Base-by-base conservation (phyloP, 2,329 filamentous ascomycete species). In the Talaromyces sp. region DNA sequence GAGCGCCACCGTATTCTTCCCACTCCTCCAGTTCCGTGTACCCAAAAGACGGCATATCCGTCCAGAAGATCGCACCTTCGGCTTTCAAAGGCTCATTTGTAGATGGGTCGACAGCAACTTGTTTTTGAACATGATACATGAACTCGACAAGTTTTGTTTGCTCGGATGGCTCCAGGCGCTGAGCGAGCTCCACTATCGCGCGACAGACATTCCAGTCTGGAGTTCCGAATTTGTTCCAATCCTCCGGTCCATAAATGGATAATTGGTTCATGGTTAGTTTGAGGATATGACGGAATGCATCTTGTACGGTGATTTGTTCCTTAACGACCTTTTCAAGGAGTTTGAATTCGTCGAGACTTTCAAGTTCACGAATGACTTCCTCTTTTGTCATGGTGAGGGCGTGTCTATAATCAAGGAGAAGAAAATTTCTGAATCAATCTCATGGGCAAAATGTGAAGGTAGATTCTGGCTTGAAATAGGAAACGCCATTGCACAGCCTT, bases 11-110 rank as follows among this genome's bases (percentile, higher is more conserved):
- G 45, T 35, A 55, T 39, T 60, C 55, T 22, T 49, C 27, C 57
- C 55, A 60, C 4, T 48, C 52, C 47, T 60, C 55, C 9, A 60
- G 39, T 33, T 58, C 52, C 13, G 52, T 58, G 30, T 57, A 59
- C 20, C 56, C 56, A 6, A 59, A 55, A 2, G 56, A 59, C 19
- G 56, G 56, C 33, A 59, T 42, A 27, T 56, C 51, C 16, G 48
- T 55, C 56, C 55, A 59, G n/a, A 59, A 47, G 33, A 32, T 51
- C 44, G 48, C 32, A 4, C 47, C 47, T 27, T 58, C 42, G 14
- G 47, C 52, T 22, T 42, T 51, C 22, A 51, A 41, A 7, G 54
- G 50, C 11, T 58, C 39, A 11, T 51, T 42, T 11, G 52, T 55
- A 22, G 39, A 54, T 22, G 49, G 54, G 39, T 60, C 46, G 20